Evolutionary conservation across 139 green algal species (phyloP).

Genomic region (Astrephomene gubernaculifera): DNA sequence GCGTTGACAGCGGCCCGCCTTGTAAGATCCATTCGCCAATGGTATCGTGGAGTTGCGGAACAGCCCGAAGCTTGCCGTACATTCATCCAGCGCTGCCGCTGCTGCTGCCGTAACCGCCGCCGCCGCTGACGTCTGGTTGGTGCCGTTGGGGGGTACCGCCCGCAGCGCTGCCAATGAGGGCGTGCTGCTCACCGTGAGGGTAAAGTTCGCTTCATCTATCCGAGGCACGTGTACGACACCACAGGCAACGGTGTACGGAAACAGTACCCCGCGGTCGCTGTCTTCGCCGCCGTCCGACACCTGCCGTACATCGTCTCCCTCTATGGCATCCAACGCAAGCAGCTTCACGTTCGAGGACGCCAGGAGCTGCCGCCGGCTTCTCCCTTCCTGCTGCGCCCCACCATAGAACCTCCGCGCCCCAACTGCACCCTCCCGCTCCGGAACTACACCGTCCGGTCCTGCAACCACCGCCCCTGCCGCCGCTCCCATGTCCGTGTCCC

Average conservation of each 20-base stretch:
- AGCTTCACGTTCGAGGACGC: background rate
- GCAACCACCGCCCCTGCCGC: background rate
- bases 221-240: background rate
- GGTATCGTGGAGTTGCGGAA: background rate
- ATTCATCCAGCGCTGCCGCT: background rate
- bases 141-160: background rate
- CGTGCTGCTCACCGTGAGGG: constrained; percentile 3
- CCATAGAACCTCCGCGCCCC: too few species aligned
- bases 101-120: background rate
- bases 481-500: background rate
- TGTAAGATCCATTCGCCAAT: background rate
- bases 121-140: background rate
- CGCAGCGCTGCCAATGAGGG: background rate
- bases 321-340: background rate
- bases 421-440: background rate
- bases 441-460: background rate
- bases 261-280: background rate
- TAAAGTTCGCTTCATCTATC: constrained; percentile 16
- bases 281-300: background rate
- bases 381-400: background rate
- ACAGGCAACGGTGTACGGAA: constrained; percentile 21
- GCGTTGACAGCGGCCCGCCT: constrained; percentile 6
- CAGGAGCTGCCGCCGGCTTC: background rate
- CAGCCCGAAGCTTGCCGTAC: background rate
- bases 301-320: background rate